Base-by-base conservation (phyloP, 495 filamentous ascomycete genomes). In the Extremus antarcticus region DNA sequence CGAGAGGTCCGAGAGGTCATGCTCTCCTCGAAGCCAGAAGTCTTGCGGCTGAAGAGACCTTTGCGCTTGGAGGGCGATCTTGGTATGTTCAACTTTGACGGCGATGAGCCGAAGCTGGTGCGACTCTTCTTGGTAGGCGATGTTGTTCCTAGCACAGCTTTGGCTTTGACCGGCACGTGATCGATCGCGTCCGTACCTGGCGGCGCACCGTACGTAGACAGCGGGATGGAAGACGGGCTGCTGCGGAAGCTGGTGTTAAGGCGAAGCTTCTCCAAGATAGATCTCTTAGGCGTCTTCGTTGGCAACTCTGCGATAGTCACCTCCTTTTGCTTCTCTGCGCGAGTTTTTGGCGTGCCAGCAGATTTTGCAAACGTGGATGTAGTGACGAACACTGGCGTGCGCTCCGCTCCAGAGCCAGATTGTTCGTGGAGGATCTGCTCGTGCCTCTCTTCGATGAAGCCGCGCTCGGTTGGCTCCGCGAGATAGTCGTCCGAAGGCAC, bases 271-370 rank as follows among this genome's bases (percentile, higher is more conserved):
- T 65, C 67, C 40, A 71, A 61, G 25, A 71, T 47, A 29, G 58
- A 63, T 55, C 63, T 68, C 59, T 64, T 66, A 1, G 68, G 68
- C 29, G 67, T 71, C 59, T 66, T 71, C 11, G 43, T 41, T 3
- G 48, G 19, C 13, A 41, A 39, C 40, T 50, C 25, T 19, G 39
- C 38, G 22, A 25, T 23, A 13, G 21, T 29, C 13, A 23, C 41
- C 41, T 45, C 41, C 41, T 45, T 45, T n/a, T 45, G 4, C 41
- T 45, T 45, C 41, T 45, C 41, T 7, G 41, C n/a, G 41, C 41
- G 41, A 7, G 8, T 17, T n/a, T 17, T 45, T 45, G 41, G 41
- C 17, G 41, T 45, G 7, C 19, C 41, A n/a, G n/a, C 41, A 7
- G 41, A n/a, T 21, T 48, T 56, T 16, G 40, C 24, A 11, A 25